These are phyloP conservation scores for Rosa persica DNA, from an alignment of 306 rosid species.

Conservation along the genomic window DNA sequence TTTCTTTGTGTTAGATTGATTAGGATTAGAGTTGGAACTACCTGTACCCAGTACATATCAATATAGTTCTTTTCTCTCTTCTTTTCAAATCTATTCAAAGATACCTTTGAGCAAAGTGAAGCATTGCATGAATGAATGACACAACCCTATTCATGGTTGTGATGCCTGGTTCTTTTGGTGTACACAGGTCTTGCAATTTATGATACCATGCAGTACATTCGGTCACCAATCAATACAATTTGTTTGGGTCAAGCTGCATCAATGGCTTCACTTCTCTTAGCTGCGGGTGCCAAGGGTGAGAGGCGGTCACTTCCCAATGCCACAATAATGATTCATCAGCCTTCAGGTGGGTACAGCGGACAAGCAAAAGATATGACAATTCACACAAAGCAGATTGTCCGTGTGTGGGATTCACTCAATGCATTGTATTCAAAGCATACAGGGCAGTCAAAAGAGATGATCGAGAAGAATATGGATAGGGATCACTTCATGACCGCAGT, in stretches of 20 bases:
- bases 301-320: slow-evolving; percentile 94
- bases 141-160: not conserved
- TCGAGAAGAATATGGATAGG: slow-evolving; percentile 83
- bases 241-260: slow-evolving; percentile 99
- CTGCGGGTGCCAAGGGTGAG: slow-evolving; percentile 93
- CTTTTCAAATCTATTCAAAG: not conserved
- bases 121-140: slow-evolving; percentile 5
- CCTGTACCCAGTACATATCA: not conserved
- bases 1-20: not conserved
- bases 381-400: slow-evolving; percentile 89
- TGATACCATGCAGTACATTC: slow-evolving; percentile 96
- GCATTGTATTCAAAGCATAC: slow-evolving; percentile 76
- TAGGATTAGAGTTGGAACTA: not conserved
- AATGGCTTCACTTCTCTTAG: slow-evolving; percentile 90
- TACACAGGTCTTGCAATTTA: slow-evolving; percentile 90
- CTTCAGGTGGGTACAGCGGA: slow-evolving; percentile 93
- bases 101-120: not conserved
- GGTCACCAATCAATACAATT: slow-evolving; percentile 78
- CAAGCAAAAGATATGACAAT: slow-evolving; percentile 92
- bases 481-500: slow-evolving; percentile 81
- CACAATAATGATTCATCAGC: slow-evolving; percentile 91
- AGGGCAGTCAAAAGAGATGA: slow-evolving; percentile 53
- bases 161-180: slow-evolving; percentile 10
- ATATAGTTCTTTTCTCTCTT: not conserved
- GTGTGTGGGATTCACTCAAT: slow-evolving; percentile 78